Percentiles rank a stretch among this genome's conserved stretches.
phyloP scores from a whole-genome alignment of 805 yeast species.

The Spathaspora arborariae region DNA sequence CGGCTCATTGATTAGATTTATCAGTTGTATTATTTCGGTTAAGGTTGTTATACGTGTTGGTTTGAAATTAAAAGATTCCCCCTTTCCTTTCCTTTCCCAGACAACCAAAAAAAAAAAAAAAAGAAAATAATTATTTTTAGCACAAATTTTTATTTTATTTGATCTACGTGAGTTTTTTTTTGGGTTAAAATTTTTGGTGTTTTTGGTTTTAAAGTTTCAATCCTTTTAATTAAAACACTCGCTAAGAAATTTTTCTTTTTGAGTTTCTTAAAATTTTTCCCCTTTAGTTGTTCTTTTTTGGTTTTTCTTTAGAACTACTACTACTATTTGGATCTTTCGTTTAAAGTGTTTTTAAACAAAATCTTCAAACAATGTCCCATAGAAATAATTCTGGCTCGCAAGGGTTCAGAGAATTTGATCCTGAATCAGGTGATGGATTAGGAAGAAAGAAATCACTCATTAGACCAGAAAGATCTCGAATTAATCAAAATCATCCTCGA shows the following conservation, averaged over 20 bases:
- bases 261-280: neutral
- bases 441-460: constrained; percentile 67
- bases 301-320: constrained; percentile 9
- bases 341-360: neutral
- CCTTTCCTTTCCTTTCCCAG: too few relatives aligned
- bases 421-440: constrained; percentile 36
- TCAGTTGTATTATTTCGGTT: too few relatives aligned
- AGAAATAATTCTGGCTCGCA: constrained; percentile 21
- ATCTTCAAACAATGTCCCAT: constrained; percentile 18
- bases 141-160: neutral
- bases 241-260: neutral
- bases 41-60: too few relatives aligned
- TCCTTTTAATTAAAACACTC: too few relatives aligned
- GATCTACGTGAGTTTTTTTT: neutral
- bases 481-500: constrained; percentile 67
- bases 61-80: too few relatives aligned
- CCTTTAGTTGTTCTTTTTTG: neutral
- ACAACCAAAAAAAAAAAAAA: too few relatives aligned
- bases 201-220: too few relatives aligned
- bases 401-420: constrained; percentile 39
- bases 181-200: too few relatives aligned
- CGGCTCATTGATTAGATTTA: too few relatives aligned
- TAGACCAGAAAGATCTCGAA: constrained; percentile 74
- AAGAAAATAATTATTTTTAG: neutral
- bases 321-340: neutral